These are phyloP conservation scores for Poronia punctata DNA, from an alignment of 495 filamentous ascomycete species.

Conservation along the genomic window DNA sequence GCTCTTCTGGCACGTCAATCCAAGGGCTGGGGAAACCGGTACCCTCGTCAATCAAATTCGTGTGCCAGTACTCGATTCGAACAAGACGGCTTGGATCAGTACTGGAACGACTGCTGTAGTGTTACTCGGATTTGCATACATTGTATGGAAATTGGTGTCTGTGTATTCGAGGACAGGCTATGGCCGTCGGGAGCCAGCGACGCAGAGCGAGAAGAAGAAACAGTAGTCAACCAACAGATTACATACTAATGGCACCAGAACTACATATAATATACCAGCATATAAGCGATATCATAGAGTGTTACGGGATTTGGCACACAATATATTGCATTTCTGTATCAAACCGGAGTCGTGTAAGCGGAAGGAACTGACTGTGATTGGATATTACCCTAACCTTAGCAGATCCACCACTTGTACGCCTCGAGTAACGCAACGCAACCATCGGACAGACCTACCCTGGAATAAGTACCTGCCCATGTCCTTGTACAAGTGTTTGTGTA, in stretches of 20 bases:
- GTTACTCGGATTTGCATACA: conserved; percentile 65
- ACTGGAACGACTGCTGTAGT: conserved; percentile 64
- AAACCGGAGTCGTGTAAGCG: neutral
- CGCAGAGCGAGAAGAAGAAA: conserved; percentile 20
- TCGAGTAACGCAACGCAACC: too few species aligned
- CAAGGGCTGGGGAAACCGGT: conserved; percentile 34
- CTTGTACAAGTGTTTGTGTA: neutral
- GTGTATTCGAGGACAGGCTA: conserved; percentile 30
- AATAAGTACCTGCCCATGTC: too few species aligned
- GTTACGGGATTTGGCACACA: too few species aligned
- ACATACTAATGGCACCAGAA: conserved; percentile 2
- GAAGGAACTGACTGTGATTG: conserved; percentile 3
- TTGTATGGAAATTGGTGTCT: conserved; percentile 56
- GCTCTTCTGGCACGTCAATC: conserved; percentile 79
- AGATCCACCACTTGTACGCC: neutral
- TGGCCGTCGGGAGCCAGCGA: conserved; percentile 6
- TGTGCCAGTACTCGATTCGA: conserved; percentile 71
- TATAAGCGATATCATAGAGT: too few species aligned
- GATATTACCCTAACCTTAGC: neutral
- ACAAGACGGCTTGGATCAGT: conserved; percentile 54
- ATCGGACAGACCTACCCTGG: too few species aligned
- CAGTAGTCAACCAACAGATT: conserved; percentile 10
- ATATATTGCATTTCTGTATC: neutral
- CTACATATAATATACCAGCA: too few species aligned
- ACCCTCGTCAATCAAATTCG: conserved; percentile 51